Evolutionary conservation across 208 protist species (phyloP), one percentile per base, ranked within the genome.

Genomic region (Trypanosoma rangeli): DNA sequence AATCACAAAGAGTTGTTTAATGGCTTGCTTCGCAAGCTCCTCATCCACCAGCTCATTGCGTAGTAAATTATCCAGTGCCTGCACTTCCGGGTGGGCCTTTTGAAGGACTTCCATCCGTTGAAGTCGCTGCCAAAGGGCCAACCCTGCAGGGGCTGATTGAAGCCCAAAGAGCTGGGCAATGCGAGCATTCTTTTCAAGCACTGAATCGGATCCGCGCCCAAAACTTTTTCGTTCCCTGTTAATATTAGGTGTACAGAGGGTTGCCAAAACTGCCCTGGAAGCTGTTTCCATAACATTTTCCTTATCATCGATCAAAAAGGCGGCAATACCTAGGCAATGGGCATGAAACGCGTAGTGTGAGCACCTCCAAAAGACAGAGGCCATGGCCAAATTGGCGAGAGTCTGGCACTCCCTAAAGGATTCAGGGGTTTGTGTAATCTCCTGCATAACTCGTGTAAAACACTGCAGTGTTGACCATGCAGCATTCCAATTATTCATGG

Each of bases 351-450:
- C 78, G 70, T 82, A 76, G 42, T 84, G 76, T 28, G 64, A 66
- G 72, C 84, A 93, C 33, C 74, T 78, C 86, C 80, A 91, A 70
- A 94, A 91, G 35, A 87, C 73, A 20, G 78, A 73, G 44, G 81
- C 83, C 78, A 92, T 89, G 24, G 73, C 74, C 72, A 82, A 68
- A 72, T 92, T 88, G 22, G 86, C 81, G 1, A 74, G 37, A 28
- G 61, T 72, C 48, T 67, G 64, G 31, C 53, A 65, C 28, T 76
- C 72, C 16, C 70, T 35, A 22, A 57, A 69, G 16, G 49, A 52
- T 54, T 63, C 62, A 50, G 28, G 52, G 31, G 42, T 37, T 57
- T 67, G 57, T 8, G 35, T 54, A 35, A 83, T 64, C 63, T 80
- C 79, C 46, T 88, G 78, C 56, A 73, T 80, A n/a, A 94, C 62